phyloP scores from a whole-genome alignment of 1,139 yeast species.

The Protomyces lactucae-debilis region DNA sequence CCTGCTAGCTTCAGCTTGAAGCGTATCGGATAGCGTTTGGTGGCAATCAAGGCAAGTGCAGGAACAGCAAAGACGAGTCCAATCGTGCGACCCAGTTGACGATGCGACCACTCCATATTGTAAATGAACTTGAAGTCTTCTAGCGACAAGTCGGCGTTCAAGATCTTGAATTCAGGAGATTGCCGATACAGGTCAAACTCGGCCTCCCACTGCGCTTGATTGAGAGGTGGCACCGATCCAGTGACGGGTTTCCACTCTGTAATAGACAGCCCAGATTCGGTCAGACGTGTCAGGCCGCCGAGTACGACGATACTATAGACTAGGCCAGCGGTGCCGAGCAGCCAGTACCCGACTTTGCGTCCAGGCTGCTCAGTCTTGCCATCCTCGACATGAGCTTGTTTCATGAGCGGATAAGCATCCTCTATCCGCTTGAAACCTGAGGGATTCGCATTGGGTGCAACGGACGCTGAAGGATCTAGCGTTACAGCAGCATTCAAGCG shows the following conservation, averaged over 20 bases:
- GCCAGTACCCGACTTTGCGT: conserved; percentile 70
- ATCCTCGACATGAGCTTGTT: neutral
- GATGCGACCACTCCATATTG: conserved; percentile 97
- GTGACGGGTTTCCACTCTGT: conserved; percentile 99
- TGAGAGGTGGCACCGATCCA: conserved; percentile 84
- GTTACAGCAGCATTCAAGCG: neutral
- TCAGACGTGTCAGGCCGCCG: conserved; percentile 91
- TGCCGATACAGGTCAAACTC: conserved; percentile 76
- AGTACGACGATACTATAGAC: conserved; percentile 95
- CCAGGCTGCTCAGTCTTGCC: conserved; percentile 8
- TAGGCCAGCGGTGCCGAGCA: conserved; percentile 80
- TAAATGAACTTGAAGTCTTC: conserved; percentile 94
- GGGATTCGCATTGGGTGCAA: neutral
- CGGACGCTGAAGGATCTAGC: neutral
- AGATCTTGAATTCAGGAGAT: conserved; percentile 85
- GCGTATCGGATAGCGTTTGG: conserved; percentile 39
- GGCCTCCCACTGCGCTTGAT: conserved; percentile 71
- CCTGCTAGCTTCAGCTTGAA: conserved; percentile 51
- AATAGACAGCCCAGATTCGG: conserved; percentile 92
- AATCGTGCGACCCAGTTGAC: conserved; percentile 85
- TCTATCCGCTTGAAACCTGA: neutral
- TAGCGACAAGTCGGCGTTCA: conserved; percentile 74
- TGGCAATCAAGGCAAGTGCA: conserved; percentile 76
- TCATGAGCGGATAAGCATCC: neutral
- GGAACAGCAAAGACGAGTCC: conserved; percentile 81